These are phyloP conservation scores for Penicillium oxalicum DNA, from an alignment of 2,329 filamentous ascomycete genomes.

Conservation along the genomic window DNA sequence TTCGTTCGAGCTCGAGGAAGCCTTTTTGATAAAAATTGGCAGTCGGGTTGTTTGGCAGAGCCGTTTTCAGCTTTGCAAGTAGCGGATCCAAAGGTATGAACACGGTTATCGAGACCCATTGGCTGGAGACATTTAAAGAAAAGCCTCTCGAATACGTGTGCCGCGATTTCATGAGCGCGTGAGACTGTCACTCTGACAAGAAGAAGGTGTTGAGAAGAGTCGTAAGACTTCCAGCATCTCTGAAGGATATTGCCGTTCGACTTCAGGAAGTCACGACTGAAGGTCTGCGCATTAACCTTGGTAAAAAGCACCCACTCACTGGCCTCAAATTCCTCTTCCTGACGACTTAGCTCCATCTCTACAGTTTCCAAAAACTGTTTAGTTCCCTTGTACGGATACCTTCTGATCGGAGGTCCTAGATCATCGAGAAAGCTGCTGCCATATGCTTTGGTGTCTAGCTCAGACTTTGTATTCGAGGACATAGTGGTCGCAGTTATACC, in stretches of 20 bases:
- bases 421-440: not conserved
- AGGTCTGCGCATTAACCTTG: not conserved
- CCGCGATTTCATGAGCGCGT: not conserved
- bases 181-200: constrained; percentile 3
- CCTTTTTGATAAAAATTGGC: not conserved
- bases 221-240: constrained; percentile 5
- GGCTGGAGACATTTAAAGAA: not conserved
- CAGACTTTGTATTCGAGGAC: not conserved
- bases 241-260: constrained; percentile 1
- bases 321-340: not conserved
- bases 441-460: not conserved
- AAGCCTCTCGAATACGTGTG: constrained; percentile 1
- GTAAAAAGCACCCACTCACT: constrained; percentile 3
- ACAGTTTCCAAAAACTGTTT: not conserved
- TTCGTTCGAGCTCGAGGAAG: constrained; percentile 1
- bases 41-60: constrained; percentile 1
- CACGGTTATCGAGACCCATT: not conserved
- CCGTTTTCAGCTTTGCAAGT: not conserved
- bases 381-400: not conserved
- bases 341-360: not conserved
- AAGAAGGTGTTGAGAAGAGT: constrained; percentile 4
- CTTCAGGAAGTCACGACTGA: constrained; percentile 6
- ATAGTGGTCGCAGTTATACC: not conserved
- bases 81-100: not conserved
- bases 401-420: not conserved